phyloP scores from a whole-genome alignment of 768 basidiomycete genomes.

The Pulveroboletus ravenelii region DNA sequence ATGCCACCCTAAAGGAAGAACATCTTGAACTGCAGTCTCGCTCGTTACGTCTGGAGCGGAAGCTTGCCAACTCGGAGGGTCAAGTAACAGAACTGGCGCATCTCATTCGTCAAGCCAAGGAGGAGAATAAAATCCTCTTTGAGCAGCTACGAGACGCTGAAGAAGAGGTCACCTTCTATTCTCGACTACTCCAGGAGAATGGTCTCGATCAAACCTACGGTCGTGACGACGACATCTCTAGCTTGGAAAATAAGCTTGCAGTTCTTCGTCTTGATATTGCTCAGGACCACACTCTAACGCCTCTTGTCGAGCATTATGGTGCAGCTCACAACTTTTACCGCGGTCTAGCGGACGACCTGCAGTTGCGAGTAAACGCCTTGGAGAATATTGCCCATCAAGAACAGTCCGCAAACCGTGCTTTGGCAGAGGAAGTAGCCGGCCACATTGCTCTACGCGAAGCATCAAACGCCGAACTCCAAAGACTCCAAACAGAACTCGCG shows the following conservation, averaged over 20 bases:
- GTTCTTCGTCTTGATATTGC: conserved; percentile 16
- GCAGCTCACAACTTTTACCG: conserved; percentile 36
- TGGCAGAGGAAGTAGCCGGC: conserved; percentile 36
- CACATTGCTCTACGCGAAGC: conserved; percentile 40
- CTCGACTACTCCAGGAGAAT: conserved; percentile 8
- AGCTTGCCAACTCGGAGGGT: conserved; percentile 60
- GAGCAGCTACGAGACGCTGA: conserved; percentile 16
- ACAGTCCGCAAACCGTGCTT: conserved; percentile 13
- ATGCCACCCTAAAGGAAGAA: conserved; percentile 39
- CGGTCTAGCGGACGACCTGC: conserved; percentile 33
- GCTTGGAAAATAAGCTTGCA: conserved; percentile 19
- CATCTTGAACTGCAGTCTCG: conserved; percentile 38
- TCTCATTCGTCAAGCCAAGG: conserved; percentile 54
- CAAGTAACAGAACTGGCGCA: conserved; percentile 63
- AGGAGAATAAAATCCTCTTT: conserved; percentile 45
- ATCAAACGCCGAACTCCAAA: conserved; percentile 39
- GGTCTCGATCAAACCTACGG: background rate
- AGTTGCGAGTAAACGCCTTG: conserved; percentile 9
- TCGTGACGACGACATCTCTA: background rate
- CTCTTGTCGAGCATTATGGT: conserved; percentile 13
- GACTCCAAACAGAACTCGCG: conserved; percentile 35
- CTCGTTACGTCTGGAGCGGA: conserved; percentile 56
- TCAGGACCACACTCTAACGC: conserved; percentile 6
- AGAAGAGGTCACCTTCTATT: conserved; percentile 16
- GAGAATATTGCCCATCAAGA: conserved; percentile 14